Evolutionary conservation across 1,284 basidiomycete genomes (phyloP).

Genomic region (Naganishia sp.): DNA sequence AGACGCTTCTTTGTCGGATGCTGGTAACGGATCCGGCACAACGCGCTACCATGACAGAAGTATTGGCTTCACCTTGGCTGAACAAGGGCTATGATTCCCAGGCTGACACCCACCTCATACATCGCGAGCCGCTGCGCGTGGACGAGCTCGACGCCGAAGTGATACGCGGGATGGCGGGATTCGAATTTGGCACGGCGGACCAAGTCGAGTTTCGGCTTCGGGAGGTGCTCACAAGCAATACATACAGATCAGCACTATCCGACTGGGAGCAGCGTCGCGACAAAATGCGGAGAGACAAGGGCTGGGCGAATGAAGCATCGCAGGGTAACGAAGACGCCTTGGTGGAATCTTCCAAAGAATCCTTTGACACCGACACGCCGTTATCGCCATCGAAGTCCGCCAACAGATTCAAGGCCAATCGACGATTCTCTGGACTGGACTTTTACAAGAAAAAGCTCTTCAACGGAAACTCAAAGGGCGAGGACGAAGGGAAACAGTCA

Average conservation of each 20-base stretch:
- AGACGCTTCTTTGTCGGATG: constrained; percentile 90
- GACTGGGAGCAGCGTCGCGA: constrained; percentile 75
- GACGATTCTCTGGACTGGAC: constrained; percentile 86
- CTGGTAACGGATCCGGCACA: constrained; percentile 88
- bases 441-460: constrained; percentile 92
- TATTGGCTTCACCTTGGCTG: constrained; percentile 95
- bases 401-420: neutral
- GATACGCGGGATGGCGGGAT: constrained; percentile 89
- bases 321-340: constrained; percentile 18
- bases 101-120: constrained; percentile 80
- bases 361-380: constrained; percentile 7
- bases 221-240: constrained; percentile 74
- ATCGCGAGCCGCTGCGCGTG: constrained; percentile 80
- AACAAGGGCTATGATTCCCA: constrained; percentile 78
- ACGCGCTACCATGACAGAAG: constrained; percentile 80
- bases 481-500: constrained; percentile 56
- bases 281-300: constrained; percentile 46
- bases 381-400: constrained; percentile 1
- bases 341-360: constrained; percentile 7
- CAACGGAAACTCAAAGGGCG: constrained; percentile 42
- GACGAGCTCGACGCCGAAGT: constrained; percentile 85
- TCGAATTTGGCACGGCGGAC: constrained; percentile 89
- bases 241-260: constrained; percentile 71
- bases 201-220: constrained; percentile 77
- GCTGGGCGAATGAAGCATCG: constrained; percentile 56